Evolutionary conservation across 2,329 filamentous ascomycete species (phyloP), one percentile per base, ranked within the genome.

Genomic region (Calonectria montana): DNA sequence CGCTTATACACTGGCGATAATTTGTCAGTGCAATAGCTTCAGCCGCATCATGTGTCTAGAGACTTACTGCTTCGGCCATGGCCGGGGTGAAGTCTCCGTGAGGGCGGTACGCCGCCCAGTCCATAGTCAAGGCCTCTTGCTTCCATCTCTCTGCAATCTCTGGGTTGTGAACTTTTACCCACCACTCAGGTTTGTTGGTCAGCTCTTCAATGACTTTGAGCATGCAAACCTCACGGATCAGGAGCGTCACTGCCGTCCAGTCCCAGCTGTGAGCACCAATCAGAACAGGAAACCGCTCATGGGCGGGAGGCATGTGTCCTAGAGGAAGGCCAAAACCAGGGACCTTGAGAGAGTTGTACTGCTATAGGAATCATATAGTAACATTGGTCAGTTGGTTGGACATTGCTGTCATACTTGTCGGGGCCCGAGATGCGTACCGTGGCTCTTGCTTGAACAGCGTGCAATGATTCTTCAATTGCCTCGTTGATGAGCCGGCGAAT

Each of bases 111-210:
- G 50, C 39, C 0, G 12, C 6, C 80, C 80, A 83, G 47, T 80
- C 67, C 48, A 81, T 73, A 4, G 57, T 50, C 8, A 82, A 31
- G 4, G 74, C 74, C 67, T 81, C 78, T 12, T 65, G 63, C 41
- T 74, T 79, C 80, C 80, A 82, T 15, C 74, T 78, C 0, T 65
- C 67, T 1, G 70, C 25, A 48, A 81, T 79, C 0, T 74, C 70
- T 0, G 69, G 23, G 21, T 80, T 69, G 4, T 47, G 53, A 9
- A 80, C 75, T 43, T 82, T 82, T 69, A 53, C 63, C 79, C 78
- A 80, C 80, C 80, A 82, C 7, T 80, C 75, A 10, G 78, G 75
- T 62, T 80, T 81, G 59, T 82, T 78, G 47, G 77, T 80, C 7
- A 82, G 41, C 21, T 79, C 75, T 37, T 82, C 79, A 1, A 81